Evolutionary conservation across 495 filamentous ascomycete species (phyloP).

Genomic region (Baudoinia panamericana): DNA sequence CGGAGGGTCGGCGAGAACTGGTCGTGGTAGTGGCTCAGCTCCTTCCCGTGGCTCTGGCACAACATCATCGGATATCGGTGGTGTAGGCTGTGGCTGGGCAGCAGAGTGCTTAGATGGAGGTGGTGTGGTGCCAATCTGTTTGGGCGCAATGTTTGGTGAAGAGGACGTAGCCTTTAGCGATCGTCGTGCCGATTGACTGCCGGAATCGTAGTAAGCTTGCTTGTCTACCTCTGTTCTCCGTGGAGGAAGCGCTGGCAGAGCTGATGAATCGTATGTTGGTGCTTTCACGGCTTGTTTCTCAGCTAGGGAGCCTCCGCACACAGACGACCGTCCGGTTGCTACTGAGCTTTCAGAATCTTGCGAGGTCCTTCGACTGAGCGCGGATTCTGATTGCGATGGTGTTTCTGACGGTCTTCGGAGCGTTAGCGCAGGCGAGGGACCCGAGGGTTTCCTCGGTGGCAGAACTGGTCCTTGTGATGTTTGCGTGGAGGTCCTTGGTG

Average conservation of each 20-base stretch:
- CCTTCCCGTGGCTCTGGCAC: too few species aligned
- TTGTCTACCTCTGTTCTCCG: slow-evolving; percentile 23
- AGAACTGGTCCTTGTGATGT: slow-evolving; percentile 31
- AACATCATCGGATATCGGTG: too few species aligned
- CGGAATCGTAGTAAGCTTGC: slow-evolving; percentile 12
- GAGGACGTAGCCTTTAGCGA: slow-evolving; percentile 18
- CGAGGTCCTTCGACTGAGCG: slow-evolving; percentile 21
- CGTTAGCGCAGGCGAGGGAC: slow-evolving; percentile 34
- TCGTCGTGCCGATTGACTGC: slow-evolving; percentile 5
- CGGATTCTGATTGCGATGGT: slow-evolving; percentile 22
- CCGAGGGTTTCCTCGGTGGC: slow-evolving; percentile 37
- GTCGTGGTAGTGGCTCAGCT: background rate
- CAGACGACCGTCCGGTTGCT: slow-evolving; percentile 22
- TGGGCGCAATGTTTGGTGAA: slow-evolving; percentile 4
- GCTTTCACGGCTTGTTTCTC: slow-evolving; percentile 20
- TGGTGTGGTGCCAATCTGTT: slow-evolving; percentile 6
- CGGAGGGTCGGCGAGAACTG: slow-evolving; percentile 1
- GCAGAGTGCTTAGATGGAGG: slow-evolving; percentile 6
- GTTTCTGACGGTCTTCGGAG: slow-evolving; percentile 30
- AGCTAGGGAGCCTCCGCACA: slow-evolving; percentile 21
- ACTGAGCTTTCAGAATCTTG: slow-evolving; percentile 28
- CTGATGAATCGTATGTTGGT: slow-evolving; percentile 29
- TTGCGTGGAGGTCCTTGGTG: slow-evolving; percentile 31
- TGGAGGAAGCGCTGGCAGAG: slow-evolving; percentile 27
- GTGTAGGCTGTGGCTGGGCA: slow-evolving; percentile 3